Evolutionary conservation across 805 yeast species (phyloP), one percentile per base, ranked within the genome.

Genomic region (Metschnikowia dekortorum): DNA sequence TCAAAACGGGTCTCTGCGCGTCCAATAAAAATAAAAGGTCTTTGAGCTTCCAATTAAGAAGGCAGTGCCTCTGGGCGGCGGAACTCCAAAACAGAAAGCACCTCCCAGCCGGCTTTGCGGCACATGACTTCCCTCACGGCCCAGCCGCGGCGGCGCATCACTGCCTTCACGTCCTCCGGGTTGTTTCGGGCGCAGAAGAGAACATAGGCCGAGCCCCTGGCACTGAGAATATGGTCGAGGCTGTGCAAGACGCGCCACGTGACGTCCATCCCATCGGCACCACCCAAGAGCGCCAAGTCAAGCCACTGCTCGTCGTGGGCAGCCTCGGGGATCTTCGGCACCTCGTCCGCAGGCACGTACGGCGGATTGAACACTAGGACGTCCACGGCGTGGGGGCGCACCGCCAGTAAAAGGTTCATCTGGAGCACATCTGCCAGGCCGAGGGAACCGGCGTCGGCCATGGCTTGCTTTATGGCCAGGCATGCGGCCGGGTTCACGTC

Each of bases 51-150:
- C 1, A 22, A 22, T 22, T 22, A 22, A 22, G 22, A 22, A 22
- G 22, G 22, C 22, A 32, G 34, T 9, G n/a, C 9, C 34, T 32
- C 33, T 10, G 18, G 14, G 9, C 49, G 45, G 40, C 39, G 51
- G 40, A 91, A 88, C 54, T 83, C 75, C 67, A 85, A 82, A 8
- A 92, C 85, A 49, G 88, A 80, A 35, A 94, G 71, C 9, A 86
- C 92, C 67, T 94, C 99, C 97, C 98, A 90, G 0, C 98, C 98
- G 1, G 97, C 96, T 60, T 87, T 88, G 48, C 97, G 75, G 40
- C 75, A 74, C 4, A 82, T 77, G 1, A 89, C 71, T n/a, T 68
- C 57, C 2, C 71, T 69, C 1, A 79, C 80, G 0, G 48, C 48
- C 89, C 96, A 92, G 8, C 74, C 73, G 9, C 63, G 60, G 1